Evolutionary conservation across 306 rosid genomes (phyloP).

Genomic region (Vigna hirtella): DNA sequence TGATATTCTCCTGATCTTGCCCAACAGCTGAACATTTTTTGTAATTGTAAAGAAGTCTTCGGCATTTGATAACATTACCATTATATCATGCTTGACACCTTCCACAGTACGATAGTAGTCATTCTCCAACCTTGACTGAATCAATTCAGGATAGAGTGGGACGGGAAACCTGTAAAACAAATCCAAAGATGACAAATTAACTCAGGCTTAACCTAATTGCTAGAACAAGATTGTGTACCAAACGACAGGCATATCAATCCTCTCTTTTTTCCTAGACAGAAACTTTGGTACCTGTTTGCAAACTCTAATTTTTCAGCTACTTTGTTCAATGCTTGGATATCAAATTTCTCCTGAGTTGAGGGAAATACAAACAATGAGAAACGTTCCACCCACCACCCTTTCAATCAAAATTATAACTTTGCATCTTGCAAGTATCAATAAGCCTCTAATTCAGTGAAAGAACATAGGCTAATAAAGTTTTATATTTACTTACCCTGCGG

Average conservation of each 20-base stretch:
- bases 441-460: constrained; percentile 12
- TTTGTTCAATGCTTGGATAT: constrained; percentile 61
- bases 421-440: constrained; percentile 1
- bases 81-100: constrained; percentile 73
- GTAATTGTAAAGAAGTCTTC: constrained; percentile 46
- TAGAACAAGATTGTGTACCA: constrained; percentile 9
- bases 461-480: constrained; percentile 5
- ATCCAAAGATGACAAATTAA: constrained; percentile 36
- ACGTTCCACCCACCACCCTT: neutral
- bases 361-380: constrained; percentile 29
- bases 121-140: constrained; percentile 62
- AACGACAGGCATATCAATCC: constrained; percentile 3
- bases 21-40: constrained; percentile 45
- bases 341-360: constrained; percentile 58
- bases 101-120: constrained; percentile 77
- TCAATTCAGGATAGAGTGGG: constrained; percentile 72
- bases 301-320: constrained; percentile 65
- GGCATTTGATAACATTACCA: constrained; percentile 65
- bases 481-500: constrained; percentile 51
- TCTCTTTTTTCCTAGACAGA: constrained; percentile 29
- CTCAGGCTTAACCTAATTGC: constrained; percentile 27
- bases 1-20: constrained; percentile 51
- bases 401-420: neutral
- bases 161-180: constrained; percentile 69
- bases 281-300: constrained; percentile 67